phyloP scores from a whole-genome alignment of 306 rosid species.

The Fragaria iinumae region DNA sequence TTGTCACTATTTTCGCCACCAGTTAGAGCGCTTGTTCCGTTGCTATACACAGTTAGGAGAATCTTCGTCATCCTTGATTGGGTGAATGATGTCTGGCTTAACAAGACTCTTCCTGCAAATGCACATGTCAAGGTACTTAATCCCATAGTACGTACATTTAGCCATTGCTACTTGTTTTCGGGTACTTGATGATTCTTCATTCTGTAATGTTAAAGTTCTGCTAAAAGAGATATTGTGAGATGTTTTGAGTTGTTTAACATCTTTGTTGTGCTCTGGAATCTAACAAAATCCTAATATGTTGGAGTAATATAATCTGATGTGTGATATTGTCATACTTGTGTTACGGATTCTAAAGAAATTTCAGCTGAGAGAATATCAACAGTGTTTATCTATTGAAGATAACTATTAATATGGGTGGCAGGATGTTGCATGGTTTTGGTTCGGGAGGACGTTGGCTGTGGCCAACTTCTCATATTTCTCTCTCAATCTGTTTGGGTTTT shows the following conservation, averaged over 20 bases:
- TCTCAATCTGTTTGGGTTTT: slow-evolving; percentile 58
- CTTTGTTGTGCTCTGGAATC: too few species aligned
- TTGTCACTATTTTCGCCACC: slow-evolving; percentile 77
- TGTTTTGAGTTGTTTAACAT: not conserved
- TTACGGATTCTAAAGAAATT: not conserved
- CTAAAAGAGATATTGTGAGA: not conserved
- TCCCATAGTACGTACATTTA: not conserved
- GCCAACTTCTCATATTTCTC: slow-evolving; percentile 58
- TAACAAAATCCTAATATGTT: not conserved
- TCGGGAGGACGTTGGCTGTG: slow-evolving; percentile 60
- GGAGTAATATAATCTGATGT: not conserved
- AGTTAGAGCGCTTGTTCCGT: slow-evolving; percentile 70
- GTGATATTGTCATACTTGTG: not conserved
- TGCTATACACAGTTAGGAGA: slow-evolving; percentile 69
- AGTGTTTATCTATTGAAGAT: not conserved
- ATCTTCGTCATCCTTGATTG: slow-evolving; percentile 75
- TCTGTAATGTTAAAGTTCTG: not conserved
- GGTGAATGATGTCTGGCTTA: slow-evolving; percentile 64
- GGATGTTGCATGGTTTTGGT: slow-evolving; percentile 76
- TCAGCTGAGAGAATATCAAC: not conserved
- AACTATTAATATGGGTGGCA: slow-evolving; percentile 25
- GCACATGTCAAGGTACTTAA: slow-evolving; percentile 53
- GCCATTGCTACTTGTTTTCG: not conserved
- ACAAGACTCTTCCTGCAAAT: slow-evolving; percentile 61
- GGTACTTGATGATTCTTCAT: not conserved